Conservation (phyloP, 1,284 basidiomycete species). For the Cryptococcus amylolentus region DNA sequence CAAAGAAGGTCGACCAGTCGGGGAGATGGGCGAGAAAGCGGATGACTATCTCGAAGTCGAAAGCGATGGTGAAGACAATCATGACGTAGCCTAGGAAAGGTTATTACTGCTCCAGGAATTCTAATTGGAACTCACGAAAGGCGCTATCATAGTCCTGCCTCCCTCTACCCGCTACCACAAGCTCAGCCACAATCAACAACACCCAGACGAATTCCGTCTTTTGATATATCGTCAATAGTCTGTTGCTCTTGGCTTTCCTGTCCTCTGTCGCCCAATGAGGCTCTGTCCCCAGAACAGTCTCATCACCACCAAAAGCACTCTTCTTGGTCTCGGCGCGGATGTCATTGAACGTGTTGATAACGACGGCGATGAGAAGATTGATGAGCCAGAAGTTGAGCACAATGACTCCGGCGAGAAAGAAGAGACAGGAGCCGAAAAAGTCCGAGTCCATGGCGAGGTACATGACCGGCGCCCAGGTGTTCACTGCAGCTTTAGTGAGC, state of each 20-base stretch:
- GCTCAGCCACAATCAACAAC: conserved; percentile 61
- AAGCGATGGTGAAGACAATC: conserved; percentile 72
- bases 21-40: conserved; percentile 71
- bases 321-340: conserved; percentile 84
- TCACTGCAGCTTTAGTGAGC: conserved; percentile 29
- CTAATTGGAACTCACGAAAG: too few relatives aligned
- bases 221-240: conserved; percentile 29
- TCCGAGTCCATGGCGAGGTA: conserved; percentile 89
- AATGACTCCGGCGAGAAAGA: conserved; percentile 80
- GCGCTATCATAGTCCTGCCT: too few relatives aligned
- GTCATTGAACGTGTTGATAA: conserved; percentile 89
- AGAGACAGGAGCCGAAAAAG: conserved; percentile 79
- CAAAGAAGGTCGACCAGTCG: conserved; percentile 76
- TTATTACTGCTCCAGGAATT: too few relatives aligned
- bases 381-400: conserved; percentile 92
- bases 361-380: conserved; percentile 93
- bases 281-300: conserved; percentile 44
- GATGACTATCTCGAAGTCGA: conserved; percentile 83
- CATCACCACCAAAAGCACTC: conserved; percentile 85
- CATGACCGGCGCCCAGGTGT: conserved; percentile 64
- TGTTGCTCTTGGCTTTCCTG: conserved; percentile 24
- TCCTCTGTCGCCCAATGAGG: conserved; percentile 36
- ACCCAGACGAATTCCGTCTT: conserved; percentile 68
- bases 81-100: too few relatives aligned
- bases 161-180: conserved; percentile 72